Evolutionary conservation across 192 early-diverging fungal species (phyloP), one percentile per base, ranked within the genome.

Genomic region (Umbelopsis sp.): DNA sequence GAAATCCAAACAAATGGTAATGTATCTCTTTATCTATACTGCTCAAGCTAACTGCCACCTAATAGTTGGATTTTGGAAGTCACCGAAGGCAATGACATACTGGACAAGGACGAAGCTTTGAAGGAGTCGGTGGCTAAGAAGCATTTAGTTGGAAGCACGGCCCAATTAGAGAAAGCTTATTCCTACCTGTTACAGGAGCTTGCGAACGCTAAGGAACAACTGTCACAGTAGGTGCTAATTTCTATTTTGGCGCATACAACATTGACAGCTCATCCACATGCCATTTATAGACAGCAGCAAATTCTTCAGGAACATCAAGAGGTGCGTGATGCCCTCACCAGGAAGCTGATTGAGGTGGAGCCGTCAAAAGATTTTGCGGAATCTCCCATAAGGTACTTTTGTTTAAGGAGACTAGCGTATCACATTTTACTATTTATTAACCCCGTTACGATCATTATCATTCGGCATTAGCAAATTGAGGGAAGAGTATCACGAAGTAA

Each of bases 391-490:
- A 25, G 52, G 52, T 54, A 54, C n/a, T 0, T 4, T 2, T 4
- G 3, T 54, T 24, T n/a, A n/a, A n/a, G n/a, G 2, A 2, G 17
- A 22, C 25, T 1, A 3, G 25, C n/a, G 25, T 3, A 24, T n/a
- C 0, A 54, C n/a, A n/a, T 21, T 25, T 54, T 21, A 11, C 24
- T 12, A 21, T 11, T 2, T 54, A 54, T 54, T 21, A 1, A 22
- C 52, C 25, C 3, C 21, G 2, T 25, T 29, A 29, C 12, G 11
- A 4, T 12, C 0, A 12, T 29, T 7, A 12, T 12, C 21, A n/a
- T n/a, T n/a, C n/a, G n/a, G n/a, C n/a, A n/a, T n/a, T n/a, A 54
- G 52, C 25, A 54, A 54, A 26, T 26, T 54, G 52, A 54, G 52
- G 25, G 52, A 54, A 29, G 52, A 54, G 8, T 54, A 54, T 25